Conservation (phyloP, 352 stramenopile genomes). For the Pilasporangium apinafurcum region DNA sequence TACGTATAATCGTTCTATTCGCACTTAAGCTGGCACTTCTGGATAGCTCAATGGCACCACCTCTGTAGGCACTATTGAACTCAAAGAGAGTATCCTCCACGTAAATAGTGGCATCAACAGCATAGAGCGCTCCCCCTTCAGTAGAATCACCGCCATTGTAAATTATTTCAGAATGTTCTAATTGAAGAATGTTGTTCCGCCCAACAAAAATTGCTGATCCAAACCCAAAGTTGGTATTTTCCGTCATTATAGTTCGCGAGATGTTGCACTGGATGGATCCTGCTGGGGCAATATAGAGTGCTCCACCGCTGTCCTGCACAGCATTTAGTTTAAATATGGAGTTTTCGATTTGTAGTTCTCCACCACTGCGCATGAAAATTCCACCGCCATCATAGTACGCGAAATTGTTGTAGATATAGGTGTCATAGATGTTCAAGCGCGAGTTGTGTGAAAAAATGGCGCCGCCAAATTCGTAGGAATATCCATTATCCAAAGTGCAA, state of each 20-base stretch:
- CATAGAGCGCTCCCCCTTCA: conserved; percentile 39
- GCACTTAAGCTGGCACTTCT: conserved; percentile 24
- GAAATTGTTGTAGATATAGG: conserved; percentile 27
- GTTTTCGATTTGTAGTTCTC: conserved; percentile 12
- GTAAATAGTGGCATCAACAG: conserved; percentile 24
- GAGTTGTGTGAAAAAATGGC: conserved; percentile 29
- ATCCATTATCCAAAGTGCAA: conserved; percentile 21
- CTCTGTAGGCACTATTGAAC: conserved; percentile 29
- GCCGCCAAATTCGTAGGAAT: conserved; percentile 45
- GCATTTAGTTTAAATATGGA: conserved; percentile 20
- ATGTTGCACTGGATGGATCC: conserved; percentile 14
- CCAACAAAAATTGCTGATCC: conserved; percentile 48
- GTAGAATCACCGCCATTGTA: conserved; percentile 27
- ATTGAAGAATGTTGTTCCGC: conserved; percentile 31
- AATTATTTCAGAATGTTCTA: conserved; percentile 14
- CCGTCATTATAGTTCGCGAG: conserved; percentile 18
- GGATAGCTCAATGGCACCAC: conserved; percentile 43
- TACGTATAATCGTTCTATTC: conserved; percentile 13
- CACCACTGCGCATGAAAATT: conserved; percentile 33
- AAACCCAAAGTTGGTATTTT: conserved; percentile 40
- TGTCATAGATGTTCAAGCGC: conserved; percentile 12
- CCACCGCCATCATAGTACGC: conserved; percentile 57
- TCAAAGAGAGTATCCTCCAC: conserved; percentile 26
- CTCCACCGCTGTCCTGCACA: conserved; percentile 39
- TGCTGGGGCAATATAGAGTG: conserved; percentile 34